These are phyloP conservation scores for Sextonia rubra DNA, from an alignment of 164 flowering plant genomes.

Conservation along the genomic window DNA sequence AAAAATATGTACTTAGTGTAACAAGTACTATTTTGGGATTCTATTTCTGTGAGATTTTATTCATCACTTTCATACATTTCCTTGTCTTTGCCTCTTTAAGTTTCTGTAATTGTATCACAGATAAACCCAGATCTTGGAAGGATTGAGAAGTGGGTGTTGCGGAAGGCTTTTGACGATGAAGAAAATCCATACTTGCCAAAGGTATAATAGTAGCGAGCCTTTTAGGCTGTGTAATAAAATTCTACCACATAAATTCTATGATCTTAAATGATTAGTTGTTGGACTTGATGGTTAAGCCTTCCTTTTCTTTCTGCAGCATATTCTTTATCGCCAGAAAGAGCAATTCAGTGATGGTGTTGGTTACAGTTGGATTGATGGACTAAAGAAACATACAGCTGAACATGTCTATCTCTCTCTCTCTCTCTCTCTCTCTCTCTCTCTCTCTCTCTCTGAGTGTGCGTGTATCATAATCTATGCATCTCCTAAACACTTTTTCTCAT, in stretches of 20 bases:
- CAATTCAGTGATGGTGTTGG: slow-evolving; percentile 98
- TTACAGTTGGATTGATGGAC: slow-evolving; percentile 96
- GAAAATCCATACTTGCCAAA: slow-evolving; percentile 84
- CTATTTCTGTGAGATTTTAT: background rate
- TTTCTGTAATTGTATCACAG: slow-evolving; percentile 28
- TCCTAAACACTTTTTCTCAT: background rate
- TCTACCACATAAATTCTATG: background rate
- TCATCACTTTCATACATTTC: background rate
- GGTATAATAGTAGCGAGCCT: slow-evolving; percentile 30
- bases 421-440: background rate
- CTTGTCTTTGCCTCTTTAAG: background rate
- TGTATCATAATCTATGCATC: background rate
- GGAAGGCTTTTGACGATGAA: slow-evolving; percentile 92
- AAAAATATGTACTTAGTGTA: too few species aligned
- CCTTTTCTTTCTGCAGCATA: slow-evolving; percentile 56
- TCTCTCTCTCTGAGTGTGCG: background rate
- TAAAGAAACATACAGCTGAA: slow-evolving; percentile 77
- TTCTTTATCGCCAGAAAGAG: slow-evolving; percentile 90
- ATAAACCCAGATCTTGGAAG: slow-evolving; percentile 63
- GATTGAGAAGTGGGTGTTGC: slow-evolving; percentile 89
- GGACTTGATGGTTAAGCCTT: background rate
- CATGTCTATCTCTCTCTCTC: slow-evolving; percentile 38
- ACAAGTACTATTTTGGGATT: background rate
- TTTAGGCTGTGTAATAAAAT: background rate
- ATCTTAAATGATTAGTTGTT: background rate